Evolutionary conservation across 2,329 filamentous ascomycete species (phyloP), one percentile per base, ranked within the genome.

Genomic region (Rhynchosporium secalis): DNA sequence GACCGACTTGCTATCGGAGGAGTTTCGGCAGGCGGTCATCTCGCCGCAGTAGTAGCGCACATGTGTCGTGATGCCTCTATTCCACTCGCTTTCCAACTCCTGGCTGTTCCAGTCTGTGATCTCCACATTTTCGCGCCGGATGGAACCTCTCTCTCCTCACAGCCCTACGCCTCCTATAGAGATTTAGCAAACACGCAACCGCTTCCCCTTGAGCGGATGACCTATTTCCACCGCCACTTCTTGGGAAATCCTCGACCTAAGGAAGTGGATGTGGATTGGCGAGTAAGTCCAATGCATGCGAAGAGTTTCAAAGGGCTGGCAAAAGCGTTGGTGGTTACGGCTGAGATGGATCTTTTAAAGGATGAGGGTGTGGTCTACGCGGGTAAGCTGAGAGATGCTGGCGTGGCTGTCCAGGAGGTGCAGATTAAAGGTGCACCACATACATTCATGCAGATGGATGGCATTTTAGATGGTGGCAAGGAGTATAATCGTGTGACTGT

Each of bases 271-370:
- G 58, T 52, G 7, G 54, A 63, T 28, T 63, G 62, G 58, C 54
- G 20, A 29, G 43, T 70, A 28, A 69, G 56, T 2, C 69, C 70
- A 2, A 69, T 76, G 0, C 58, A 72, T 2, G 72, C 75, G 6
- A 66, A 67, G 4, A 69, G 69, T 12, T 72, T 75, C 15, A 33
- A 60, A 3, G 60, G 66, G 6, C 55, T 76, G 9, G 70, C 74
- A 0, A 70, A 66, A 1, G 73, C 73, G 1, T 70, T 76, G 10
- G 70, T 76, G 8, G 60, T 76, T 41, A 76, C 74, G 1, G 75
- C 75, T 1, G 74, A 75, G 54, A 74, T 75, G 59, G 75, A 76
- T 56, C 58, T 74, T 5, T 65, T 74, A 56, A 67, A 75, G n/a
- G 75, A 76, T 62, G 72, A 76, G 56, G 73, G 73, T 3, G 72